These are phyloP conservation scores for Neonectria faginata DNA, from an alignment of 2,329 filamentous ascomycete species.

Conservation along the genomic window DNA sequence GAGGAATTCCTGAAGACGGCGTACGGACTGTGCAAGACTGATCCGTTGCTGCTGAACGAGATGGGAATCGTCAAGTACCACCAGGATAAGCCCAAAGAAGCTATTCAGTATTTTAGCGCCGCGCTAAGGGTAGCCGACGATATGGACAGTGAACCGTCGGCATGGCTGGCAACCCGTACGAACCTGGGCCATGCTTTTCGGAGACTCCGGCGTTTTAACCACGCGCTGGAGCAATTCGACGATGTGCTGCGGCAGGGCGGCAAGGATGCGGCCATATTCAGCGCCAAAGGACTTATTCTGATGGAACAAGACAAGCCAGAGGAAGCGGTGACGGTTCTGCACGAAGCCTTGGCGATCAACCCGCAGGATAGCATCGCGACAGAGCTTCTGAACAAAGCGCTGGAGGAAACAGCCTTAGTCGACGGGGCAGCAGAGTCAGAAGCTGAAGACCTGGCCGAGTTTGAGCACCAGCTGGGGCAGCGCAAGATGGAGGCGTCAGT, in stretches of 20 bases:
- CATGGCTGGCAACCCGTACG: constrained; percentile 85
- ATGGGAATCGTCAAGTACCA: constrained; percentile 97
- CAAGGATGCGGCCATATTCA: constrained; percentile 82
- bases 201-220: constrained; percentile 74
- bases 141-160: constrained; percentile 83
- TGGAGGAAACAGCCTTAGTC: constrained; percentile 69
- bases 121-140: constrained; percentile 83
- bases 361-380: constrained; percentile 86
- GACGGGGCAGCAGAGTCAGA: constrained; percentile 61
- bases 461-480: constrained; percentile 65
- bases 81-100: constrained; percentile 81
- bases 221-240: constrained; percentile 85
- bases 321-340: constrained; percentile 83
- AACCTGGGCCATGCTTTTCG: constrained; percentile 92
- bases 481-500: constrained; percentile 59
- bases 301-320: constrained; percentile 80
- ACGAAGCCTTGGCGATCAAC: constrained; percentile 83
- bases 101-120: constrained; percentile 80
- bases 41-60: constrained; percentile 93
- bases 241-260: constrained; percentile 86
- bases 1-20: constrained; percentile 95
- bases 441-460: constrained; percentile 59
- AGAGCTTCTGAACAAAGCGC: constrained; percentile 78
- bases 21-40: constrained; percentile 82
- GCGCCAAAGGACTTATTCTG: constrained; percentile 84